Base-by-base conservation (phyloP, 805 yeast species). In the Wickerhamomyces chaumierensis region DNA sequence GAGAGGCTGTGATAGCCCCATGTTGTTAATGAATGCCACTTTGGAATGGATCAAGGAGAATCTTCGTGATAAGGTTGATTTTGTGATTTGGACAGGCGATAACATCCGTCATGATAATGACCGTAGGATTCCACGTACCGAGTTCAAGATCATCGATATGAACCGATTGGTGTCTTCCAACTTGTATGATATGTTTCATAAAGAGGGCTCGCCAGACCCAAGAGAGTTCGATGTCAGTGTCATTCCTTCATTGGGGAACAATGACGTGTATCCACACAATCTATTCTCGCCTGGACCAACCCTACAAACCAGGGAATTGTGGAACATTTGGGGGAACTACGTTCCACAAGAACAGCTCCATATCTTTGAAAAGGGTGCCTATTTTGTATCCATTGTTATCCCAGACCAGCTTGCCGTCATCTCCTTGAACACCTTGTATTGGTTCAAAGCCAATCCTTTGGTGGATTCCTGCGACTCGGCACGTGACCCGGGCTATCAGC, bases 61-160 rank as follows among this genome's bases (percentile, higher is more conserved):
- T 42, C 56, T 85, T 42, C 72, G 66, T 43, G 92, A 82, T 56
- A 76, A 84, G 46, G 77, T 85, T 36, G 95, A 85, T 56, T 85
- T 85, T 58, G 78, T 85, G 12, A 71, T 85, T 13, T 85, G 95
- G 95, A 84, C 95, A 0, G 95, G 95, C 25, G 95, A 85, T 58
- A 85, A 84, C 49, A 73, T 82, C 35, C 68, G 94, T 40, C 95
- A 84, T 56, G 94, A 84, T 56, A 81, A 79, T 49, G 95, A 84
- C 58, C 65, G 94, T 53, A 54, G 56, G 17, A 60, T 62, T 50
- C 95, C 95, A 3, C 71, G 95, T 62, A 73, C 83, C 1, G 94
- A 84, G 51, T 51, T 53, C 41, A 74, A 77, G 40, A 85, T 85
- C 35, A 73, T 83, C 44, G 79, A 77, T 12, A 68, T 78, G 74